Evolutionary conservation across 2,329 filamentous ascomycete species (phyloP).

Genomic region (Pezicula rhizophila): DNA sequence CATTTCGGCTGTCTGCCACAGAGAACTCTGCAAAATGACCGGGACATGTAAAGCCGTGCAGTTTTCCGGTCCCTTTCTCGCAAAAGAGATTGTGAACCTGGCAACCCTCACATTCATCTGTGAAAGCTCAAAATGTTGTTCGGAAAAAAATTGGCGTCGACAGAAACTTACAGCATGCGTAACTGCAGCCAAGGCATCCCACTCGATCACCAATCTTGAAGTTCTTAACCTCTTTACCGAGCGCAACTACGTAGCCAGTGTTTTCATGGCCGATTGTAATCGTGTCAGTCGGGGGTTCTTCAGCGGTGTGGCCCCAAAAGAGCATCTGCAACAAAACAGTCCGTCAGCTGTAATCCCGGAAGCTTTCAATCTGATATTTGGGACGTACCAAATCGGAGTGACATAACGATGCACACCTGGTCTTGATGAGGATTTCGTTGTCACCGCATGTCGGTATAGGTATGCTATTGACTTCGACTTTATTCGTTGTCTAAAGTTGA

Average conservation of each 20-base stretch:
- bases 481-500: no score
- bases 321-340: no score
- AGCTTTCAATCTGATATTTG: no score
- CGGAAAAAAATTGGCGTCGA: no score
- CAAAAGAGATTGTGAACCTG: conserved; percentile 36
- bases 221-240: conserved; percentile 1
- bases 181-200: conserved; percentile 6
- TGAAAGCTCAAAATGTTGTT: no score
- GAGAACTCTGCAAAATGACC: conserved; percentile 43
- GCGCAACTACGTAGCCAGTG: conserved; percentile 8
- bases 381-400: conserved; percentile 30
- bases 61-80: conserved; percentile 30
- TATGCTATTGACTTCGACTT: conserved; percentile 36
- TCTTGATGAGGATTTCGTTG: conserved; percentile 34
- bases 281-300: neutral
- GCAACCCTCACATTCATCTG: conserved; percentile 37
- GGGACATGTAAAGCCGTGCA: conserved; percentile 36
- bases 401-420: conserved; percentile 32
- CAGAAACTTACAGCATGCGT: no score
- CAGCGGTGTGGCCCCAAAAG: no score
- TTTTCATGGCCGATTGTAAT: conserved; percentile 13
- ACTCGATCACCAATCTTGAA: conserved; percentile 7
- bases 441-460: conserved; percentile 35
- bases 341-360: no score
- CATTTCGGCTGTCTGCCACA: conserved; percentile 38